Evolutionary conservation across 2,329 filamentous ascomycete genomes (phyloP), one percentile per base, ranked within the genome.

Genomic region (Volutella citrinella): DNA sequence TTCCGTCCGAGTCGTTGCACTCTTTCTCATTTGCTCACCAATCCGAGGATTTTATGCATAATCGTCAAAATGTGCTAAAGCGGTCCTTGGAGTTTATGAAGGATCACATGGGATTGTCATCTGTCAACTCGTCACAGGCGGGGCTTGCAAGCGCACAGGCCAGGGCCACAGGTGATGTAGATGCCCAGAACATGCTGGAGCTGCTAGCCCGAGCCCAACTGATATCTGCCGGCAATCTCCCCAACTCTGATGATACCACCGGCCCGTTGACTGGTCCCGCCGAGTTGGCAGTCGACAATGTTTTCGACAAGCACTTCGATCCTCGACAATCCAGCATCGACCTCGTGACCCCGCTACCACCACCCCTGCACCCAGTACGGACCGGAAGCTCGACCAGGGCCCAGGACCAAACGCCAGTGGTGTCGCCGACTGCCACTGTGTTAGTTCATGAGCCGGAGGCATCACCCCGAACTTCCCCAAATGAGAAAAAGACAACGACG

Each of bases 11-110:
- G 59, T 98, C 93, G 6, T 70, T 98, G 28, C 93, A 98, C 63
- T 98, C 93, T 3, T 98, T 98, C 66, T 97, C 91, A 10, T 98
- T 98, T 61, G 88, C 93, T 24, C 87, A 95, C 50, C 90, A 95
- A 63, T 91, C 90, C 4, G 90, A 95, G 55, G 91, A 97, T 43
- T 81, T 88, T 43, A 74, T 97, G 36, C 87, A 95, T 59, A 95
- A 80, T 59, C 84, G 93, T 34, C 90, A 97, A 60, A 95, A 88
- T 69, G 84, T 95, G 20, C 62, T 98, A 54, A 95, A 95, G 65
- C 78, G 91, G 39, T 95, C 90, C 8, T 83, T 96, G 56, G 93
- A 97, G 61, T 96, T 97, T 56, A 94, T 98, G 85, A 85, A 87
- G 55, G 89, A 96, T 57, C 86, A 87, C 45, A 77, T 94, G 63